These are phyloP conservation scores for Trichoderma afroharzianum DNA, from an alignment of 2,329 filamentous ascomycete species.

Conservation along the genomic window DNA sequence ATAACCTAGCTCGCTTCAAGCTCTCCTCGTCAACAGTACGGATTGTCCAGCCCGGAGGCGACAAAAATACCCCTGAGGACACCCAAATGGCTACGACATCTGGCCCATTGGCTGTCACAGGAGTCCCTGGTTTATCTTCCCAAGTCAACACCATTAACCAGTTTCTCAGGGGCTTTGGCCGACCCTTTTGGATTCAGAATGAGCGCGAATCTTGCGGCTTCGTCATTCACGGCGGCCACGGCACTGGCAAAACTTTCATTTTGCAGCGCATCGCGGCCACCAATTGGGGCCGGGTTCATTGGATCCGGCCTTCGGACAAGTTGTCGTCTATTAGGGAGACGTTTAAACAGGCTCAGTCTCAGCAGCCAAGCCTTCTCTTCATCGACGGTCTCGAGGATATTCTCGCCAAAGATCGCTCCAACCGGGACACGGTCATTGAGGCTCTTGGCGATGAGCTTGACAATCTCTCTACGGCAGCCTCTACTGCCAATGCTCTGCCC, in stretches of 20 bases:
- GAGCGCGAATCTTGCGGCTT: conserved; percentile 52
- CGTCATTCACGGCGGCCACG: conserved; percentile 74
- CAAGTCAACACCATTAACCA: conserved; percentile 65
- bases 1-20: conserved; percentile 43
- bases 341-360: conserved; percentile 65
- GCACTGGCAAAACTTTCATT: conserved; percentile 80
- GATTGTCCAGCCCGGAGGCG: conserved; percentile 34
- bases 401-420: conserved; percentile 56
- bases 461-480: conserved; percentile 42
- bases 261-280: conserved; percentile 63
- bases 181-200: conserved; percentile 28
- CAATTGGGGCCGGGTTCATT: conserved; percentile 67
- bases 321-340: conserved; percentile 58
- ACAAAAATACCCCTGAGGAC: conserved; percentile 18
- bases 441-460: conserved; percentile 55
- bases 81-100: conserved; percentile 12
- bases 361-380: conserved; percentile 72
- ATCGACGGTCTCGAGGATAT: conserved; percentile 75
- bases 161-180: conserved; percentile 56
- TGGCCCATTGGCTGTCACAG: conserved; percentile 44
- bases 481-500: conserved; percentile 38
- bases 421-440: conserved; percentile 48
- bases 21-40: conserved; percentile 36
- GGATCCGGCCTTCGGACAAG: conserved; percentile 55
- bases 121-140: conserved; percentile 64